phyloP scores from a whole-genome alignment of 1,284 basidiomycete genomes.

The Trametes pubescens region DNA sequence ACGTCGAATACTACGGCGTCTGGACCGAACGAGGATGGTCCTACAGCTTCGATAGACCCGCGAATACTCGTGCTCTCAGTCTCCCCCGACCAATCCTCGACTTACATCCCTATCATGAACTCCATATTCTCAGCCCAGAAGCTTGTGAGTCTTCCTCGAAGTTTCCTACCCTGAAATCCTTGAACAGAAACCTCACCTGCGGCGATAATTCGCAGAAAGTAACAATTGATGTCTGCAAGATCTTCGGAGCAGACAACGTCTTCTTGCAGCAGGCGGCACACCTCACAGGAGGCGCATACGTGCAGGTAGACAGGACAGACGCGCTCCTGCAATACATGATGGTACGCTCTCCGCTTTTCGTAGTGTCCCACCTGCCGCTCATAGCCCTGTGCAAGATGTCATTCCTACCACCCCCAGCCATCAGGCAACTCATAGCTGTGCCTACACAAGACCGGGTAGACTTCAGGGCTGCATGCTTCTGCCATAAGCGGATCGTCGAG shows the following conservation, averaged over 20 bases:
- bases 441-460: conserved; percentile 96
- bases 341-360: conserved; percentile 51
- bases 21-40: conserved; percentile 46
- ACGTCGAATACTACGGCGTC: conserved; percentile 52
- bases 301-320: conserved; percentile 82
- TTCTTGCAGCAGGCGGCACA: conserved; percentile 98
- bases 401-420: conserved; percentile 85
- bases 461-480: conserved; percentile 98
- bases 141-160: conserved; percentile 60
- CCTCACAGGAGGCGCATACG: conserved; percentile 94
- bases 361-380: background rate
- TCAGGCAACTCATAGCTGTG: conserved; percentile 82
- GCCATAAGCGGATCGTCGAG: conserved; percentile 96
- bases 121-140: conserved; percentile 99
- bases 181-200: conserved; percentile 1
- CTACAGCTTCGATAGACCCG: conserved; percentile 68
- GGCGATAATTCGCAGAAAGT: conserved; percentile 73
- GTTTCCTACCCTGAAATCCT: conserved; percentile 1
- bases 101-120: conserved; percentile 99
- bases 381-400: conserved; percentile 69
- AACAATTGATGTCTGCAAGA: conserved; percentile 94
- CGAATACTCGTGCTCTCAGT: conserved; percentile 93
- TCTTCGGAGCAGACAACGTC: conserved; percentile 90
- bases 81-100: conserved; percentile 86
- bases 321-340: conserved; percentile 90